Conservation (phyloP, 257 asterid genomes). For the Nicotiana obtusifolia region DNA sequence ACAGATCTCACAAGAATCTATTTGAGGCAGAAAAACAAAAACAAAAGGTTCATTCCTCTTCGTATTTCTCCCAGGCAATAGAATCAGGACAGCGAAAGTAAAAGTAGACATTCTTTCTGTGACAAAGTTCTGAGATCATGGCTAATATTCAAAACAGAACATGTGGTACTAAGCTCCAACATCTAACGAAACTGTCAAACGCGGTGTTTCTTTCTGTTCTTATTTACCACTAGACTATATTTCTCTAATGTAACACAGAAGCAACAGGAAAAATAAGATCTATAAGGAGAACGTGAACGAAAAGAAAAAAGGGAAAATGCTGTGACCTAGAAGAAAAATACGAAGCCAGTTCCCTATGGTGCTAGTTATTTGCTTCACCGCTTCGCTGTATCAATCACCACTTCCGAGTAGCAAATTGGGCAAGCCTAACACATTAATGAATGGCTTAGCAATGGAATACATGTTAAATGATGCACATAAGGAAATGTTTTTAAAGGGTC, state of each 20-base stretch:
- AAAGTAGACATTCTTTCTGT: neutral
- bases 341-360: neutral
- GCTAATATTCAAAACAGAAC: neutral
- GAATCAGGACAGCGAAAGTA: neutral
- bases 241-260: neutral
- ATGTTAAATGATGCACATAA: neutral
- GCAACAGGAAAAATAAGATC: neutral
- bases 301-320: neutral
- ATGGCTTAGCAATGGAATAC: neutral
- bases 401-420: slow-evolving; percentile 15
- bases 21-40: neutral
- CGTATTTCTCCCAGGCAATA: neutral
- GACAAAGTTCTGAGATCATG: neutral
- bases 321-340: neutral
- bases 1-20: neutral
- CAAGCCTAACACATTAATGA: slow-evolving; percentile 10
- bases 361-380: slow-evolving; percentile 10
- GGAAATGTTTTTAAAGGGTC: neutral
- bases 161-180: neutral
- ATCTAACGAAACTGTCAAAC: neutral
- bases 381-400: slow-evolving; percentile 10
- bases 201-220: neutral
- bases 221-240: slow-evolving; percentile 7
- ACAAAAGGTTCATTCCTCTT: neutral
- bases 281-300: neutral